Evolutionary conservation across 139 green algal species (phyloP), one percentile per base, ranked within the genome.

Genomic region (Chlamydomonas schloesseri): DNA sequence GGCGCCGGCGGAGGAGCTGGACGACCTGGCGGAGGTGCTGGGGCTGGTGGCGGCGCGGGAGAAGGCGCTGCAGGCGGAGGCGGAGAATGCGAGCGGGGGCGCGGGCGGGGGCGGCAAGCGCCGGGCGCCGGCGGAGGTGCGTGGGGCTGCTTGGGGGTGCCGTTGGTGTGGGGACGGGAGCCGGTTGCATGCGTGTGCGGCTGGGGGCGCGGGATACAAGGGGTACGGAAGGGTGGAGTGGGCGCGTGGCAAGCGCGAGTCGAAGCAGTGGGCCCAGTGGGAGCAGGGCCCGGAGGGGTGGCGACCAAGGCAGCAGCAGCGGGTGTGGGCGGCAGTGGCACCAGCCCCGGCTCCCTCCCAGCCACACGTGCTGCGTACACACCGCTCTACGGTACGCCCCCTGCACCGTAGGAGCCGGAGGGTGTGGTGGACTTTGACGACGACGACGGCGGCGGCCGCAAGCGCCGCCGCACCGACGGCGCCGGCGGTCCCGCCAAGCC

Each of bases 391-490:
- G n/a, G 42, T 50, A 50, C 42, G 42, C 42, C n/a, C n/a, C n/a
- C n/a, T n/a, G n/a, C 2, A 0, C 33, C n/a, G 17, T 64, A 84
- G 78, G 78, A 84, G 42, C 78, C 15, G 9, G 78, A 84, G 64
- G 78, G 78, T 1, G 78, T 84, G n/a, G 78, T 84, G 42, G 78
- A 84, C 0, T 84, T 84, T n/a, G 64, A 84, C 47, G 78, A 71
- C 26, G 64, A 84, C 68, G 78, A 64, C 46, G 78, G 31, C 0
- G 58, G 17, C 78, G 64, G n/a, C 20, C 64, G 78, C 42, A 84
- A 84, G 78, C 64, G 64, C 64, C 78, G 78, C 37, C 78, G 78
- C 31, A 62, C 73, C 60, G 62, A 83, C 58, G 62, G 14, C 60
- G 18, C 28, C 11, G 57, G 26, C 36, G 74, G 58, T 26, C 31